Evolutionary conservation across 768 basidiomycete species (phyloP).

Genomic region (Pulveroboletus sp.): DNA sequence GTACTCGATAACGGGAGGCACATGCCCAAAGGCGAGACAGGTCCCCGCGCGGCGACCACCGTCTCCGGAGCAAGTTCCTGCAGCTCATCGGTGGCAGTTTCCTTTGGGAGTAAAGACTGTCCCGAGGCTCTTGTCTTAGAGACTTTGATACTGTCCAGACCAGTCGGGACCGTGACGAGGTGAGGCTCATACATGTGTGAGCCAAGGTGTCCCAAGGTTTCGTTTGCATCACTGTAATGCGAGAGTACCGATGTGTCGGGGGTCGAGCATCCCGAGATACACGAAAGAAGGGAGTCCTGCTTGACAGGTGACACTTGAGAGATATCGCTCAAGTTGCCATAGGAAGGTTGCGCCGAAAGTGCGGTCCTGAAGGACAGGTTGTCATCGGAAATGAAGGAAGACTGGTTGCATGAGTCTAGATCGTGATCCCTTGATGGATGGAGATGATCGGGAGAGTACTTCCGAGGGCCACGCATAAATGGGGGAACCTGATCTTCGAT

Average conservation of each 20-base stretch:
- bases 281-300: slow-evolving; percentile 19
- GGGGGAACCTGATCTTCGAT: slow-evolving; percentile 3
- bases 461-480: background rate
- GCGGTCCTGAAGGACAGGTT: slow-evolving; percentile 22
- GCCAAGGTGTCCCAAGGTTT: background rate
- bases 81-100: background rate
- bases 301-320: slow-evolving; percentile 15
- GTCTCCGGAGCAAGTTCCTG: background rate
- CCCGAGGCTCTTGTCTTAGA: background rate
- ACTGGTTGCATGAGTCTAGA: slow-evolving; percentile 11
- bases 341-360: slow-evolving; percentile 24
- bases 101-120: background rate
- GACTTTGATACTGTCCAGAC: background rate
- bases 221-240: slow-evolving; percentile 12
- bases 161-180: background rate
- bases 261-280: slow-evolving; percentile 18
- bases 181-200: background rate
- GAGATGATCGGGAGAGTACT: slow-evolving; percentile 3
- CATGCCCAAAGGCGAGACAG: background rate
- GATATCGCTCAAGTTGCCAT: slow-evolving; percentile 16
- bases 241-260: slow-evolving; percentile 25
- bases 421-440: slow-evolving; percentile 7
- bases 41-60: background rate
- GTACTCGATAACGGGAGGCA: background rate
- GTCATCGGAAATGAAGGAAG: slow-evolving; percentile 19